These are phyloP conservation scores for Nakazawaea peltata DNA, from an alignment of 805 yeast genomes.

Conservation along the genomic window DNA sequence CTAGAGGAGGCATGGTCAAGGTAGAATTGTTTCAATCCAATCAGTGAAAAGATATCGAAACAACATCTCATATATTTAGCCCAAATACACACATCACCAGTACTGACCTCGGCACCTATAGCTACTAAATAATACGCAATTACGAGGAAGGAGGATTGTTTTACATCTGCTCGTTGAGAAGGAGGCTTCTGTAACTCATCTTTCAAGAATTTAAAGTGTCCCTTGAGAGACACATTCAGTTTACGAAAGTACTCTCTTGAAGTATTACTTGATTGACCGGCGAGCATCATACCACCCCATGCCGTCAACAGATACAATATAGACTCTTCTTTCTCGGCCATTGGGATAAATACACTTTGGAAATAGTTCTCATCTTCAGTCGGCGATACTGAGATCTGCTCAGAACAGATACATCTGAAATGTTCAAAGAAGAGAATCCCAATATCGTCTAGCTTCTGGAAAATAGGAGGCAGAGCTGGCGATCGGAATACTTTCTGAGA, in stretches of 20 bases:
- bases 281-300: constrained; percentile 44
- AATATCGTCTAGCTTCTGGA: constrained; percentile 1
- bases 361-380: constrained; percentile 33
- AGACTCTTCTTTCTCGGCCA: constrained; percentile 42
- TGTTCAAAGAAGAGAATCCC: constrained; percentile 6
- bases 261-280: constrained; percentile 20
- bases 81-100: constrained; percentile 33
- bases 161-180: constrained; percentile 7
- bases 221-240: constrained; percentile 15
- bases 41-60: constrained; percentile 22
- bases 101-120: constrained; percentile 26
- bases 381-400: constrained; percentile 4
- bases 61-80: constrained; percentile 24
- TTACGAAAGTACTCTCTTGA: constrained; percentile 17
- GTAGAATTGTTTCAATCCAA: constrained; percentile 13
- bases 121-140: constrained; percentile 21
- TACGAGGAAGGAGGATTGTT: constrained; percentile 17
- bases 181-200: constrained; percentile 1
- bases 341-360: constrained; percentile 38
- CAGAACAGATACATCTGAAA: background rate
- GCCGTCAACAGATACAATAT: constrained; percentile 41
- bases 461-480: background rate
- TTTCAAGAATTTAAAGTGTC: constrained; percentile 11
- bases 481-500: background rate
- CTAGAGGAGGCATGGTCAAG: constrained; percentile 12